Conservation (phyloP, 805 yeast species). For the Candida fluviatilis region DNA sequence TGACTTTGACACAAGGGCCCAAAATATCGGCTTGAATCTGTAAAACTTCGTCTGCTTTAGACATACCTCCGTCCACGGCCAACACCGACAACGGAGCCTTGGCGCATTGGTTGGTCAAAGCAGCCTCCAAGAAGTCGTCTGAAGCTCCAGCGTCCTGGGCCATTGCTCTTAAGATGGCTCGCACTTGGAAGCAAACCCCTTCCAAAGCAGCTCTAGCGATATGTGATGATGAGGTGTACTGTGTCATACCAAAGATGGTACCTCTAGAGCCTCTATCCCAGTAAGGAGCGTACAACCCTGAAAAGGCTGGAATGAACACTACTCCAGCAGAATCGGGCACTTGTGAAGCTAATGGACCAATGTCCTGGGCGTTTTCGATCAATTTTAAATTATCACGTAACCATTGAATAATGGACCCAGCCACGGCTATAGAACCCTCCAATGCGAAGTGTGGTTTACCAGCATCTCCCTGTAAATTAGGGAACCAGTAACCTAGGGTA, state of each 20-base stretch:
- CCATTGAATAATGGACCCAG: constrained; percentile 94
- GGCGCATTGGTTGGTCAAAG: constrained; percentile 41
- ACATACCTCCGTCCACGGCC: constrained; percentile 95
- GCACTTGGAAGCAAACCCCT: constrained; percentile 90
- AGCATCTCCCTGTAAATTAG: constrained; percentile 46
- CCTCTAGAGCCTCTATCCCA: constrained; percentile 95
- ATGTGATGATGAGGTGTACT: constrained; percentile 86
- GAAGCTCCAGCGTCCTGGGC: constrained; percentile 72
- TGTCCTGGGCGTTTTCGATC: constrained; percentile 76
- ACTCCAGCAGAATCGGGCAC: constrained; percentile 86
- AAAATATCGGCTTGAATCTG: constrained; percentile 90
- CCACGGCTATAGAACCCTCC: constrained; percentile 95
- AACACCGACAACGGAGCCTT: constrained; percentile 45
- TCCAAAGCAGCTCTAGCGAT: constrained; percentile 93
- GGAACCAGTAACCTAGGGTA: constrained; percentile 89
- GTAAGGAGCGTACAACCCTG: constrained; percentile 92
- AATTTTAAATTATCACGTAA: constrained; percentile 83
- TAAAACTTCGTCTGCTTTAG: constrained; percentile 84
- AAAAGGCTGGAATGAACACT: constrained; percentile 90
- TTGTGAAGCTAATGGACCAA: constrained; percentile 84
- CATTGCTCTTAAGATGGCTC: constrained; percentile 90
- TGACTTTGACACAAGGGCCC: constrained; percentile 81
- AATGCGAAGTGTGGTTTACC: constrained; percentile 77
- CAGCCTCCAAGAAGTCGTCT: constrained; percentile 54
- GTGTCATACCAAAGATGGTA: constrained; percentile 88